Base-by-base conservation (phyloP, 257 asterid genomes). In the Apocynum venetum region DNA sequence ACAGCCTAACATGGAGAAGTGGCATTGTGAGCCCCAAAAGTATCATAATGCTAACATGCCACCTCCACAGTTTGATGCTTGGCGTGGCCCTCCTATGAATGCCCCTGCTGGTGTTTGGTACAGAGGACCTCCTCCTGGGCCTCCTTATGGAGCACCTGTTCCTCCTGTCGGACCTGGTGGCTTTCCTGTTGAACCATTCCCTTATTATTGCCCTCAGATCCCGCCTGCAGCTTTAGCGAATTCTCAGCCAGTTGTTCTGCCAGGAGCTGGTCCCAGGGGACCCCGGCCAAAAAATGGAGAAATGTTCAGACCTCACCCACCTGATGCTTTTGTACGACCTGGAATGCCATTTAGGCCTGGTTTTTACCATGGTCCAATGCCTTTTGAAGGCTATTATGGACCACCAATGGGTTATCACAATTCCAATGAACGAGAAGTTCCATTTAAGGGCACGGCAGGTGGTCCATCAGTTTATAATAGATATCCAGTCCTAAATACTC, bases 81-180 rank as follows among this genome's bases (percentile, higher is more conserved):
- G 98, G 98, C 94, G 88, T 71, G 96, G 92, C 71, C 95, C 95
- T 85, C 91, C 91, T 36, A 75, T 89, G 89, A 93, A 87, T 83
- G 85, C 85, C 72, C 98, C 91, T 59, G 69, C 92, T 82, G 93
- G 91, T 79, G 88, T 83, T 79, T 93, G 98, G 99, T 90, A 85
- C 73, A 85, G 96, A 82, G 98, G 96, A 49, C 97, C 87, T 69
- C 97, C 93, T 53, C 89, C 87, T 8, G 93, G 92, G 44, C 96
- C 99, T 47, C 84, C 96, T 65, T 90, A 86, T 81, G 92, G 97
- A 75, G 80, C 88, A 77, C 97, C 89, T 49, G 87, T 85, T 80
- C 84, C 88, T 81, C 96, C 90, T 4, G 90, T 85, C 79, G 84
- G 85, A 80, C 97, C 90, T 4, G 90, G 97, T 79, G 97, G 97